Evolutionary conservation across 1,284 basidiomycete genomes (phyloP).

Genomic region (Sanghuangporus weigelae): DNA sequence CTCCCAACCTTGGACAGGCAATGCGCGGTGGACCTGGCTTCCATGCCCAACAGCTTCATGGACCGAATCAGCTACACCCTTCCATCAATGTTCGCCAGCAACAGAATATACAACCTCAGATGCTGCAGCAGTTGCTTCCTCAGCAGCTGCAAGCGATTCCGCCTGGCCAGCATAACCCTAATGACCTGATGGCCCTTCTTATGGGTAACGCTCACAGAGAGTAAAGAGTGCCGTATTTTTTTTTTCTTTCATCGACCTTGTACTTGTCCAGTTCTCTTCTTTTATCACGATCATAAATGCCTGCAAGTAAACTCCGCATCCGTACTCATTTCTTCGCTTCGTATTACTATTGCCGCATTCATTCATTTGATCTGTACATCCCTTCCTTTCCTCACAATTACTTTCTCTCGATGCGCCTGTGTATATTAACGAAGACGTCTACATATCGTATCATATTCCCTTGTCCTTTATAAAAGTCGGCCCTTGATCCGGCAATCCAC

Average conservation of each 20-base stretch:
- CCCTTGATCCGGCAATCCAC: background rate
- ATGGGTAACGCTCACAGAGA: slow-evolving; percentile 65
- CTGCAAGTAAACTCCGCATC: background rate
- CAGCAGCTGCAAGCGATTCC: slow-evolving; percentile 50
- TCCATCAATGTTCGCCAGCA: slow-evolving; percentile 39
- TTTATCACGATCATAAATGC: background rate
- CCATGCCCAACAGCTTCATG: slow-evolving; percentile 44
- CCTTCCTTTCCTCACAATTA: slow-evolving; percentile 11
- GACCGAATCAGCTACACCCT: slow-evolving; percentile 32
- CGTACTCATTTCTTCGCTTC: background rate
- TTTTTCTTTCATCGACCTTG: background rate
- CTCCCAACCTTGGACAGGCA: slow-evolving; percentile 34
- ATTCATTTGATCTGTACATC: slow-evolving; percentile 18
- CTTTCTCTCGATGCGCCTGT: background rate
- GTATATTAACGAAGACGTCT: background rate
- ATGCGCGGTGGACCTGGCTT: slow-evolving; percentile 42
- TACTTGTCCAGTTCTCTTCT: background rate
- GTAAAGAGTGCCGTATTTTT: slow-evolving; percentile 30
- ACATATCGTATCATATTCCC: slow-evolving; percentile 2
- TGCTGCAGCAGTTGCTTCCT: slow-evolving; percentile 51
- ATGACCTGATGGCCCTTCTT: slow-evolving; percentile 73
- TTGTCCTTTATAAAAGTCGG: background rate
- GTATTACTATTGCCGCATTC: background rate
- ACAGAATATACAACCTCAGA: slow-evolving; percentile 43
- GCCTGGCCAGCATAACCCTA: slow-evolving; percentile 42